These are phyloP conservation scores for Pisolithus albus DNA, from an alignment of 768 basidiomycete species.

Conservation along the genomic window DNA sequence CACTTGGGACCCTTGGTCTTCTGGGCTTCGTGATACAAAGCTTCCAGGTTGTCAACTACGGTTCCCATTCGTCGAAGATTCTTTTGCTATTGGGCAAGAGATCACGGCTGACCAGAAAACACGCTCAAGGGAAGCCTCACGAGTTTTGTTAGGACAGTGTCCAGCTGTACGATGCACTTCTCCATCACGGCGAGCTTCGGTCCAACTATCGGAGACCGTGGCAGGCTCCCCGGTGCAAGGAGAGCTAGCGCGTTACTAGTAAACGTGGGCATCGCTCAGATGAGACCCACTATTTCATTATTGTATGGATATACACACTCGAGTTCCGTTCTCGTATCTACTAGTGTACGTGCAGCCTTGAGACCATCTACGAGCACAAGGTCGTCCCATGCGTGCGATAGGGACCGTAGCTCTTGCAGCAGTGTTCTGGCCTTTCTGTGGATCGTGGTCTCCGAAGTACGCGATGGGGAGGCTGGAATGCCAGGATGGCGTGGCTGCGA, in stretches of 20 bases:
- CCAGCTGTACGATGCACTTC: constrained; percentile 50
- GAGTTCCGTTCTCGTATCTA: constrained; percentile 77
- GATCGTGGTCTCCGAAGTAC: constrained; percentile 59
- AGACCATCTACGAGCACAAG: constrained; percentile 74
- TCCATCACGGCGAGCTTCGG: constrained; percentile 69
- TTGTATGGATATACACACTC: constrained; percentile 52
- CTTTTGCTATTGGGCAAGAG: constrained; percentile 44
- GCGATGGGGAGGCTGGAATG: constrained; percentile 39
- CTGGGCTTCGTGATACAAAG: constrained; percentile 59
- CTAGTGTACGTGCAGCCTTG: constrained; percentile 61
- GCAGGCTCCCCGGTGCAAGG: constrained; percentile 44
- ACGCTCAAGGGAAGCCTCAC: constrained; percentile 36
- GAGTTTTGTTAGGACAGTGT: constrained; percentile 53
- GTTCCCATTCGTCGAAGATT: constrained; percentile 61
- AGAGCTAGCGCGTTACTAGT: constrained; percentile 58
- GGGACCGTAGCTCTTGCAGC: constrained; percentile 58
- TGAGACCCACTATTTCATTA: neutral
- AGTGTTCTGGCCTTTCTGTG: constrained; percentile 70
- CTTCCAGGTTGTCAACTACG: constrained; percentile 59
- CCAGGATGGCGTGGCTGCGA: constrained; percentile 31
- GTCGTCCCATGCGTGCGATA: constrained; percentile 76
- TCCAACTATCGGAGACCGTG: constrained; percentile 51
- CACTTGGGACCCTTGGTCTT: constrained; percentile 67
- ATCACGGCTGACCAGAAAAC: neutral
- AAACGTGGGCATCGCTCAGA: neutral